Percentiles rank a stretch among this genome's conserved stretches.
phyloP scores from a whole-genome alignment of 2,329 filamentous ascomycete species.

The Myriosclerotinia scirpicola region DNA sequence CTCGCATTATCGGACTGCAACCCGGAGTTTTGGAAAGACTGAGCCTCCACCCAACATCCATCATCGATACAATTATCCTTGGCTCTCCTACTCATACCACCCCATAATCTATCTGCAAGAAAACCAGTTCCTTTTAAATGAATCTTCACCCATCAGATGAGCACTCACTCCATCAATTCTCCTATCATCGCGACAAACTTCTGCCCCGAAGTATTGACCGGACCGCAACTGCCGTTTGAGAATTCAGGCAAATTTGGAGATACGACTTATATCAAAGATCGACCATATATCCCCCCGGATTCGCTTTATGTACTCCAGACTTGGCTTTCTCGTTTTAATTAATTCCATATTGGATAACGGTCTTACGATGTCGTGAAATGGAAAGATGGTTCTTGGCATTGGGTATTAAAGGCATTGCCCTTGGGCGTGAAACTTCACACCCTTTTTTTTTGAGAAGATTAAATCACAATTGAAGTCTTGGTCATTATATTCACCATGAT shows the following conservation, averaged over 20 bases:
- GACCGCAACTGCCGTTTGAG: conserved; percentile 16
- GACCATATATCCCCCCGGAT: conserved; percentile 7
- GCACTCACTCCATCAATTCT: neutral
- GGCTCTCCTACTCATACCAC: neutral
- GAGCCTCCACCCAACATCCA: neutral
- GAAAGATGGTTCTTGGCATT: neutral
- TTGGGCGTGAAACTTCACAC: neutral
- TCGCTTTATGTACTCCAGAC: neutral
- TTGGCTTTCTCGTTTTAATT: neutral
- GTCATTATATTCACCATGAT: neutral
- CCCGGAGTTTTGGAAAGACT: too few relatives aligned
- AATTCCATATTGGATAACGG: neutral
- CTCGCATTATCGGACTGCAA: too few relatives aligned
- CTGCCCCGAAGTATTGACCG: neutral
- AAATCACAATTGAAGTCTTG: neutral
- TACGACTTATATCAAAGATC: neutral
- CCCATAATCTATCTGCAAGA: neutral
- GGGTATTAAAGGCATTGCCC: neutral
- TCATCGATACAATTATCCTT: neutral
- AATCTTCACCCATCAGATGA: conserved; percentile 1
- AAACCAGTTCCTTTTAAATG: neutral
- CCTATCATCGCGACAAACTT: neutral
- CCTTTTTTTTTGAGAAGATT: neutral
- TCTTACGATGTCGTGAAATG: neutral
- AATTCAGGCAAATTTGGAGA: conserved; percentile 22